Evolutionary conservation across 371 early-diverging fungal species (phyloP), one percentile per base, ranked within the genome.

Genomic region (Massospora cicadina): DNA sequence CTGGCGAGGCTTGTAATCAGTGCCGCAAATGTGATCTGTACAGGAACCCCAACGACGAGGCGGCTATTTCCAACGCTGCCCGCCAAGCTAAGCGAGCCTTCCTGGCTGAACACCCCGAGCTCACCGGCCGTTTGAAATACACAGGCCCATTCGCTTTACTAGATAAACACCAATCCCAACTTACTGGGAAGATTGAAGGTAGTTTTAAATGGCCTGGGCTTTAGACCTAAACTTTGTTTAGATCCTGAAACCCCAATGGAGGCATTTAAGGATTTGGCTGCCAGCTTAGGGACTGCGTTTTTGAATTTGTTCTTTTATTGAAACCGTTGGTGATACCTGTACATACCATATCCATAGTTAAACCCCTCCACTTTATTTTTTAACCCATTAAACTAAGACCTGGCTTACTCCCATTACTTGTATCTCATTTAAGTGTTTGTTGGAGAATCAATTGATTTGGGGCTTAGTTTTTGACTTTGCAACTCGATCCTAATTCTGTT

Each of bases 11-110:
- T 59, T 84, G 85, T 64, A 70, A 62, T 1, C 67, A 77, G 63
- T 84, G 85, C 64, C 68, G 68, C 17, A 76, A 75, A 55, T 84
- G 85, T 65, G 81, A 84, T 64, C 67, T 84, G 30, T 84, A 81
- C 69, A 75, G 76, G 55, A 75, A 72, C 1, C 76, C 77, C 5
- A 73, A 77, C 21, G 79, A 81, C 58, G 78, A 79, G n/a, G 73
- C 76, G 65, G 73, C 74, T 0, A 70, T 72, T 1, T 66, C 69
- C 60, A 61, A 66, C 31, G 85, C 82, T 28, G 82, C 79, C 0
- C 62, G 67, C 2, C 69, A 68, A 54, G 84, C 84, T 0, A 65
- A 68, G 29, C 55, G 58, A 23, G 81, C 81, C 67, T 84, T 79
- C 68, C 58, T 80, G 24, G 58, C 65, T 21, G 72, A 72, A 1